Conservation (phyloP, 768 basidiomycete genomes). For the Amanita polypyramis region DNA sequence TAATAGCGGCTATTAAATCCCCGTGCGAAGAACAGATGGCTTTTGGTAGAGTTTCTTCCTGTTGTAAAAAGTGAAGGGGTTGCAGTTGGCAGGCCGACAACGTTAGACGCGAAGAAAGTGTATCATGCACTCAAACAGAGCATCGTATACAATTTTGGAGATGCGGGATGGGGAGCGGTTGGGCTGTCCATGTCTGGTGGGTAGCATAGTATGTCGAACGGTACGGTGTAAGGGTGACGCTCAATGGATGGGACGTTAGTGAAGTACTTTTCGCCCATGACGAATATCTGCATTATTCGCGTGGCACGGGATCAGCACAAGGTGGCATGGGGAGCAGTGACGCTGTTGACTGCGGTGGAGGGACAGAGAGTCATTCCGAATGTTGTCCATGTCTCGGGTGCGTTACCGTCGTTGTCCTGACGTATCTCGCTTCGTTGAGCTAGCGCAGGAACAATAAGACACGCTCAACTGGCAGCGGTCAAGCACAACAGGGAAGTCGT, state of each 20-base stretch:
- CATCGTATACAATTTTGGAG: conserved; percentile 67
- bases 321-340: conserved; percentile 72
- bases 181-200: conserved; percentile 59
- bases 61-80: conserved; percentile 20
- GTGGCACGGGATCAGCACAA: conserved; percentile 75
- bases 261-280: conserved; percentile 80
- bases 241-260: conserved; percentile 36
- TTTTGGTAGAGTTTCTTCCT: conserved; percentile 75
- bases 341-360: conserved; percentile 55
- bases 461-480: conserved; percentile 70
- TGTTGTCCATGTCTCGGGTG: conserved; percentile 76
- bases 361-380: conserved; percentile 55
- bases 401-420: conserved; percentile 11
- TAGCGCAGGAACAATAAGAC: conserved; percentile 77
- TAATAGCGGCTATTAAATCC: too few relatives aligned
- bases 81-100: conserved; percentile 6
- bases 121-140: conserved; percentile 62
- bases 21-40: conserved; percentile 70
- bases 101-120: conserved; percentile 53
- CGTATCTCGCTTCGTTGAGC: neutral
- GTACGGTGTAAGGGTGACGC: neutral
- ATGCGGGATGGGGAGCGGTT: conserved; percentile 79
- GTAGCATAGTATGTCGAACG: conserved; percentile 16
- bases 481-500: conserved; percentile 62
- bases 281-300: conserved; percentile 77